These are phyloP conservation scores for Phylloporus sp. DNA, from an alignment of 1,284 basidiomycete species.

Conservation along the genomic window DNA sequence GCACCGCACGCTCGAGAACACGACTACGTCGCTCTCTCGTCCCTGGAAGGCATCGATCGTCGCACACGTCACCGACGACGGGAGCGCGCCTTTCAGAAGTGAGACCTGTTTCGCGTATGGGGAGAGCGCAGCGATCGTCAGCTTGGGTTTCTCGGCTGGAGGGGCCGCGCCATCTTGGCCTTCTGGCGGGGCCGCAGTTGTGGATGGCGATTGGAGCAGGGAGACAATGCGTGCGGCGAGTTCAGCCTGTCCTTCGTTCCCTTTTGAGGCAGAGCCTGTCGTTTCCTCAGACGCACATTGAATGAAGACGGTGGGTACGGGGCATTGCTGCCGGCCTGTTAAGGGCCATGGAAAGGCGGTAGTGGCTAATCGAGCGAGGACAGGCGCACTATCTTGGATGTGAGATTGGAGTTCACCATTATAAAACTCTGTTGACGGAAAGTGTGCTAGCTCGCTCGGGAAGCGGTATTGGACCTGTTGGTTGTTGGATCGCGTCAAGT, in stretches of 20 bases:
- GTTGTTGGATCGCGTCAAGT: background rate
- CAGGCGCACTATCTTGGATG: slow-evolving; percentile 47
- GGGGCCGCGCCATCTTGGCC: background rate
- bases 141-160: background rate
- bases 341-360: slow-evolving; percentile 67
- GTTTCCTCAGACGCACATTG: slow-evolving; percentile 66
- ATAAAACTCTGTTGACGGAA: slow-evolving; percentile 71
- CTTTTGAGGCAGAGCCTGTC: slow-evolving; percentile 65
- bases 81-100: slow-evolving; percentile 51
- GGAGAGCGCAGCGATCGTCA: slow-evolving; percentile 62
- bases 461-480: slow-evolving; percentile 68
- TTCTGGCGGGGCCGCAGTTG: background rate
- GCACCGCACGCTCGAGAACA: slow-evolving; percentile 76
- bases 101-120: slow-evolving; percentile 67
- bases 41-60: slow-evolving; percentile 83
- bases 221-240: slow-evolving; percentile 45
- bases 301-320: slow-evolving; percentile 64
- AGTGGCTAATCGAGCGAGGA: slow-evolving; percentile 49
- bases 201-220: slow-evolving; percentile 23
- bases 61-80: slow-evolving; percentile 53
- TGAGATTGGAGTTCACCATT: slow-evolving; percentile 59
- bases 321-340: slow-evolving; percentile 24
- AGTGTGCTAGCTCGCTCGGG: slow-evolving; percentile 59
- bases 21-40: slow-evolving; percentile 74
- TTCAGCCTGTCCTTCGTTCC: slow-evolving; percentile 64